Base-by-base conservation (phyloP, 208 protist genomes). In the Wallacemonas collosoma region DNA sequence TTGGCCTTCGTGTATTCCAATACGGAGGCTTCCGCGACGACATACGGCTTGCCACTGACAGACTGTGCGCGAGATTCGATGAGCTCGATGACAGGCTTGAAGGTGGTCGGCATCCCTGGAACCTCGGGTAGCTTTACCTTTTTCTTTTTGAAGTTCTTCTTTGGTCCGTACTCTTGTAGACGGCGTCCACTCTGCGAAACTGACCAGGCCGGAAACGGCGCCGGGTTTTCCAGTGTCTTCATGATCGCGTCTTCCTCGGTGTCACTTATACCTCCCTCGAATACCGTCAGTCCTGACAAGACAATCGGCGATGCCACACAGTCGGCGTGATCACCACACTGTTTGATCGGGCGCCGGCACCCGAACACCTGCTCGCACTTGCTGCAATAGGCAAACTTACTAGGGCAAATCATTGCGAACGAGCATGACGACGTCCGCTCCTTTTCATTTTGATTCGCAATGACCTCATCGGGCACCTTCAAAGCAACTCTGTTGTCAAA, bases 121-220 rank as follows among this genome's bases (percentile, higher is more conserved):
- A 84, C 40, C 41, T 91, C 81, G 8, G 79, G 70, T 1, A 70
- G 57, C 53, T 89, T 94, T 3, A 94, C 65, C 66, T 97, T 97
- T 41, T 79, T 77, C 60, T 94, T 95, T 58, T 95, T 94, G 78
- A 97, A 97, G 61, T 97, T 97, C 40, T 83, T 80, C 62, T 77
- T 78, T 8, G 90, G 90, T 2, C 93, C 93, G 73, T 84, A 97
- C 55, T 95, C 90, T 61, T 95, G 89, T 72, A 95, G 95, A 39
- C 89, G 76, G 3, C 93, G 81, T 51, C 93, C 93, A 75, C 93
- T 97, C 48, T 95, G 93, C 39, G 93, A 97, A 38, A 76, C 69
- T 67, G 90, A 91, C 93, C 93, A 97, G 0, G 43, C 11, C 12
- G 79, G 71, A 77, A 93, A 89, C 1, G 86, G 81, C 11, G 69